Percentiles rank a stretch among this genome's conserved stretches.
Conservation (phyloP, 306 rosid genomes). For the Malus sylvestris region DNA sequence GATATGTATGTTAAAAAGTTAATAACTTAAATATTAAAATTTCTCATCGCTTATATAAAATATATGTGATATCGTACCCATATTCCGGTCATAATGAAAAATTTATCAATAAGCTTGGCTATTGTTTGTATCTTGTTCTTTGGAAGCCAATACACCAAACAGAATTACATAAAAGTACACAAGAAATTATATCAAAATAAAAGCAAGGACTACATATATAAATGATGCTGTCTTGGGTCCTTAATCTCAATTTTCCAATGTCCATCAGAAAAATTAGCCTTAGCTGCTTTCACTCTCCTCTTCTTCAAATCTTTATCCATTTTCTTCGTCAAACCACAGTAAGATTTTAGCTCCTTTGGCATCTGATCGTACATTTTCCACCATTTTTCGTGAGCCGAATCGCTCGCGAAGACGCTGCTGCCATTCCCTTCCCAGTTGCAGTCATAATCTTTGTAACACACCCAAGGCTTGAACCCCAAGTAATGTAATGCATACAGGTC, state of each 20-base stretch:
- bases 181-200: neutral
- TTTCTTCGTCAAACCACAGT: conserved; percentile 48
- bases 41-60: too few relatives aligned
- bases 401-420: conserved; percentile 44
- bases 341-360: conserved; percentile 37
- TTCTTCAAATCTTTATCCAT: conserved; percentile 33
- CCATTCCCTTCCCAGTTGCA: conserved; percentile 66
- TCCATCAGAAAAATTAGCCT: conserved; percentile 28
- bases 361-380: conserved; percentile 66
- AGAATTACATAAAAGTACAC: neutral
- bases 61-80: rapidly evolving
- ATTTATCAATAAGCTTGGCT: too few relatives aligned
- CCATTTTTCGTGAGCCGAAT: conserved; percentile 54
- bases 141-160: too few relatives aligned
- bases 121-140: too few relatives aligned
- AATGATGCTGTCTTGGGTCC: conserved; percentile 50
- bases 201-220: neutral
- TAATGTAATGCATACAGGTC: conserved; percentile 45
- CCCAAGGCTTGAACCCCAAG: conserved; percentile 88
- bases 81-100: too few relatives aligned
- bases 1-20: too few relatives aligned
- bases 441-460: conserved; percentile 83
- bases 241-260: conserved; percentile 55
- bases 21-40: too few relatives aligned
- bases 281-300: conserved; percentile 38